A percentile compares a stretch with the other conserved stretches of the same genome.
These are phyloP conservation scores for Cutaneotrichosporon mucoides DNA, from an alignment of 1,284 basidiomycete species.

Conservation along the genomic window DNA sequence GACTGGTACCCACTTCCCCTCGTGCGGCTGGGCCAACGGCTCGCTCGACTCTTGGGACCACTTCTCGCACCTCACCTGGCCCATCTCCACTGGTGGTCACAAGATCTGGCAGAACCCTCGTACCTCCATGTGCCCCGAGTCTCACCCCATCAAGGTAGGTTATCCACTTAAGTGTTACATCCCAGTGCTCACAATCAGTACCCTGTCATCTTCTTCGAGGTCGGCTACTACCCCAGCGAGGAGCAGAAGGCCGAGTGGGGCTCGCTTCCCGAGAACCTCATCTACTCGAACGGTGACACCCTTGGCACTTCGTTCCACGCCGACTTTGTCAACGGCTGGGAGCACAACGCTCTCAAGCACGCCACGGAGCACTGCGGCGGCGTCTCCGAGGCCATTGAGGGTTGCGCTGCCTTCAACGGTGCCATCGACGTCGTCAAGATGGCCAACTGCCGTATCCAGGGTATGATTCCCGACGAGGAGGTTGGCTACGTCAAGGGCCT, in stretches of 20 bases:
- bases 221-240: constrained; percentile 9
- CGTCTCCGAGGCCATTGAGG: neutral
- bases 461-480: constrained; percentile 17
- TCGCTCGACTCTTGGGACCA: constrained; percentile 36
- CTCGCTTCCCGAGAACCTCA: constrained; percentile 4
- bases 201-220: constrained; percentile 48
- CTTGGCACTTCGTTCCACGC: constrained; percentile 48
- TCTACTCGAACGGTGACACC: constrained; percentile 45
- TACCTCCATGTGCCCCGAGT: constrained; percentile 41
- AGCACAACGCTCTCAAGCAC: constrained; percentile 38
- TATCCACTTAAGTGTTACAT: neutral
- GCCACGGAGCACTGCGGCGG: constrained; percentile 43
- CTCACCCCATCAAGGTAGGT: constrained; percentile 29
- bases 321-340: constrained; percentile 49
- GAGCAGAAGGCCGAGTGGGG: constrained; percentile 4
- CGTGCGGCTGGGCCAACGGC: constrained; percentile 36
- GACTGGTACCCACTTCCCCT: constrained; percentile 33
- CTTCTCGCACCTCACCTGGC: constrained; percentile 50
- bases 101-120: neutral
- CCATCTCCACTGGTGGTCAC: constrained; percentile 18
- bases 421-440: neutral
- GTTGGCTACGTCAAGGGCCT: constrained; percentile 8
- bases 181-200: constrained; percentile 8
- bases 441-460: constrained; percentile 9
- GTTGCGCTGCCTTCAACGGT: neutral